Conservation (phyloP, 2,329 filamentous ascomycete species). For the Pestalotiopsis sp. region DNA sequence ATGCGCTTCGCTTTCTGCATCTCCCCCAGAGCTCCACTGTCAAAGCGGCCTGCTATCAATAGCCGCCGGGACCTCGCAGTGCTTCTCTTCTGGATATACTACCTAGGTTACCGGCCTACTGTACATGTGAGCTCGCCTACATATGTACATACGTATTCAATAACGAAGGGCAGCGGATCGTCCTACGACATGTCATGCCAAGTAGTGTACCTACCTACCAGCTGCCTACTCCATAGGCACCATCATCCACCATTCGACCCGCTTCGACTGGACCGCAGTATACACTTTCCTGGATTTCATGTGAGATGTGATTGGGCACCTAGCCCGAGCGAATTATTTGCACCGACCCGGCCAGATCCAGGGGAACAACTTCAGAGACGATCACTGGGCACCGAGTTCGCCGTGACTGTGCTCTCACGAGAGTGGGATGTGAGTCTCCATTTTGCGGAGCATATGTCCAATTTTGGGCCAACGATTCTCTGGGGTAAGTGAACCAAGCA, state of each 20-base stretch:
- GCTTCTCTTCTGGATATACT: neutral
- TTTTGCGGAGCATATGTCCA: neutral
- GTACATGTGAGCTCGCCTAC: neutral
- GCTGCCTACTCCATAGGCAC: neutral
- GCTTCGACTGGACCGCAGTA: neutral
- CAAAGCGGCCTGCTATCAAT: constrained; percentile 5
- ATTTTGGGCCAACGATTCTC: neutral
- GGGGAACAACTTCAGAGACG: neutral
- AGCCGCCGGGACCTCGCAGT: constrained; percentile 1
- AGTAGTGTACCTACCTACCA: neutral
- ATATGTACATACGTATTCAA: neutral
- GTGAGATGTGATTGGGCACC: neutral
- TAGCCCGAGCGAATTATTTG: neutral
- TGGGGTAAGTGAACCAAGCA: neutral
- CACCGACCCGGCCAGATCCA: neutral
- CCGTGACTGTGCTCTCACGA: neutral
- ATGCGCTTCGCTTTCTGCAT: neutral
- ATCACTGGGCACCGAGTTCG: neutral
- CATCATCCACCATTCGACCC: neutral
- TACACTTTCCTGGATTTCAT: neutral
- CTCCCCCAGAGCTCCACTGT: neutral
- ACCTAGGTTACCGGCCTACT: neutral
- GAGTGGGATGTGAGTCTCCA: neutral
- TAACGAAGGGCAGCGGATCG: neutral
- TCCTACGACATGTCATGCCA: neutral